Evolutionary conservation across 371 early-diverging fungal species (phyloP).

Genomic region (Amoeboaphelidium occidentale): DNA sequence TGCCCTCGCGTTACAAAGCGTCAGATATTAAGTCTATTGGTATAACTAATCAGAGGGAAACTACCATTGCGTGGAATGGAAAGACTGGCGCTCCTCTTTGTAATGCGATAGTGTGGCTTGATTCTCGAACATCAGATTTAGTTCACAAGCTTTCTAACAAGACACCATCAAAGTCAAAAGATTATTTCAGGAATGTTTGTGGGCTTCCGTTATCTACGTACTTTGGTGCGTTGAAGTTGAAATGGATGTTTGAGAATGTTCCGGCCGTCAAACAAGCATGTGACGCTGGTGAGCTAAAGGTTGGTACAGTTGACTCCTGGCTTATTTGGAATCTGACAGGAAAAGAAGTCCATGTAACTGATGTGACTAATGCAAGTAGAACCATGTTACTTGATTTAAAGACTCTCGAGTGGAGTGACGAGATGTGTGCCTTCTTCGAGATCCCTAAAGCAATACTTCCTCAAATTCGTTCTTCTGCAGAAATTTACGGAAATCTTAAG

Average conservation of each 20-base stretch:
- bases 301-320: slow-evolving; percentile 89
- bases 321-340: slow-evolving; percentile 67
- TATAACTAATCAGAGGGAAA: slow-evolving; percentile 89
- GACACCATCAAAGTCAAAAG: slow-evolving; percentile 21
- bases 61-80: slow-evolving; percentile 68
- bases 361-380: slow-evolving; percentile 83
- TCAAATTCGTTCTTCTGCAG: slow-evolving; percentile 55
- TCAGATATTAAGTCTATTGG: slow-evolving; percentile 32
- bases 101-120: slow-evolving; percentile 86
- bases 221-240: slow-evolving; percentile 72
- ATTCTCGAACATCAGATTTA: slow-evolving; percentile 49
- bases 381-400: slow-evolving; percentile 81
- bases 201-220: slow-evolving; percentile 85
- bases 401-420: slow-evolving; percentile 57
- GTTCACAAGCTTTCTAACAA: slow-evolving; percentile 32
- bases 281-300: slow-evolving; percentile 24
- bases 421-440: slow-evolving; percentile 33
- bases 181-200: slow-evolving; percentile 27
- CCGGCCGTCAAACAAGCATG: slow-evolving; percentile 33
- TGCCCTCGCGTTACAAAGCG: slow-evolving; percentile 20
- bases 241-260: slow-evolving; percentile 72
- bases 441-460: slow-evolving; percentile 37
- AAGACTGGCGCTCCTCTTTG: slow-evolving; percentile 53
- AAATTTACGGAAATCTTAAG: slow-evolving; percentile 41
- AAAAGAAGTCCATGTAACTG: slow-evolving; percentile 46